Conservation (phyloP, 345 rosid genomes). For the Sonneratia alba region DNA sequence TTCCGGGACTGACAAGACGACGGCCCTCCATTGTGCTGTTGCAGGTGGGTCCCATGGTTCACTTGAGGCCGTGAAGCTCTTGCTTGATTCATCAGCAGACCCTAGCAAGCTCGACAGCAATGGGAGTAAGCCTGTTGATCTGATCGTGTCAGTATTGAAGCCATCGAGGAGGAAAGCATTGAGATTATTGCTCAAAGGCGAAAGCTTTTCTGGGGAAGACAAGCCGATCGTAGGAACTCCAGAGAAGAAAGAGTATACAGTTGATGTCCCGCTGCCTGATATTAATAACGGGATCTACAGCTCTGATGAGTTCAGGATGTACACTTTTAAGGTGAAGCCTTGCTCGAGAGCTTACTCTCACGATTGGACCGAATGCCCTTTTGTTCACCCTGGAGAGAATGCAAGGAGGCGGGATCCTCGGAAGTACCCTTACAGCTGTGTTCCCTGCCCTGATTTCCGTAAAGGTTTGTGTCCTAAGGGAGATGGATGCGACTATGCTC, state of each 20-base stretch:
- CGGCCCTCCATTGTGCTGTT: conserved; percentile 85
- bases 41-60: conserved; percentile 56
- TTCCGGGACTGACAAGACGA: conserved; percentile 57
- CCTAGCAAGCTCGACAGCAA: conserved; percentile 36
- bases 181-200: conserved; percentile 48
- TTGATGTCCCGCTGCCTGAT: conserved; percentile 71
- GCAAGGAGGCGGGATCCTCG: conserved; percentile 95
- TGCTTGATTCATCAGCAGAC: conserved; percentile 62
- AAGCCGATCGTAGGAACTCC: conserved; percentile 19
- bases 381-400: conserved; percentile 96
- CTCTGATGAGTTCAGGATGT: conserved; percentile 90
- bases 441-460: conserved; percentile 95
- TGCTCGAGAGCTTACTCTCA: conserved; percentile 98
- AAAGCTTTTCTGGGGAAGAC: conserved; percentile 34
- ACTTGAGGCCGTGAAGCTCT: conserved; percentile 48
- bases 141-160: conserved; percentile 28
- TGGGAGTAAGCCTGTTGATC: conserved; percentile 63
- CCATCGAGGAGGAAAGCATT: conserved; percentile 40
- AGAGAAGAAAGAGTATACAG: conserved; percentile 71
- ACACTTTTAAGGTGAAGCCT: conserved; percentile 80
- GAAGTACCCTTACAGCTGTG: conserved; percentile 90
- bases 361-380: conserved; percentile 98
- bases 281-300: conserved; percentile 78
- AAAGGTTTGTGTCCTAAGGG: conserved; percentile 86
- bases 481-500: conserved; percentile 89